Base-by-base conservation (phyloP, 768 basidiomycete genomes). In the Xerocomellus intermedius region DNA sequence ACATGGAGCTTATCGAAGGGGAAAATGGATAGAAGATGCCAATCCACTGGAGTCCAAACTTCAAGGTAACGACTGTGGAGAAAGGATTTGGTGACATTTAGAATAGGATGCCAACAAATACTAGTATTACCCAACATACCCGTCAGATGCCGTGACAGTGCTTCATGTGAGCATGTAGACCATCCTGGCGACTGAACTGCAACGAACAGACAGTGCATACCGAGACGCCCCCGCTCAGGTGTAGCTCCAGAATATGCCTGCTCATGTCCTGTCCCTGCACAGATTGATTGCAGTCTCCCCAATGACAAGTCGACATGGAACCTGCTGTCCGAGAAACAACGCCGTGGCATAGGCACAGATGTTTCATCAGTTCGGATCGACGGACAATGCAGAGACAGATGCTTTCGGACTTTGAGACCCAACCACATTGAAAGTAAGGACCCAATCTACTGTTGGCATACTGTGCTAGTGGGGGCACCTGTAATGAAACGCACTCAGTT, bases 201-300 rank as follows among this genome's bases (percentile, higher is more conserved):
- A 2, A 8, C 8, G 0, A n/a, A n/a, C 36, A 37, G 17, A 8
- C 8, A 37, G 17, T 5, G 1, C 17, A 9, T n/a, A 4, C 35
- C 30, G 9, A 9, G 30, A 16, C 16, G 14, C 0, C 5, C 8
- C 3, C 7, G 14, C 2, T 5, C 37, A 37, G 17, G 37, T 37
- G 37, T 9, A 4, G 8, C 37, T 0, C 4, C 4, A 3, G 3
- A 37, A n/a, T 9, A 37, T 37, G 37, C n/a, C 37, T 9, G 37
- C 4, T 2, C 4, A 9, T n/a, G 9, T 0, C 0, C 1, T 10
- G 0, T n/a, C 4, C 2, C 35, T 1, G 8, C 8, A 37, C 5
- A 10, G 17, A n/a, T 8, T 5, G 4, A 9, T 10, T 4, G 5
- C 37, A 37, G 37, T 9, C 37, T 37, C 9, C 9, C 37, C 37